phyloP scores from a whole-genome alignment of 1,284 basidiomycete species.

The Malassezia dermatis region DNA sequence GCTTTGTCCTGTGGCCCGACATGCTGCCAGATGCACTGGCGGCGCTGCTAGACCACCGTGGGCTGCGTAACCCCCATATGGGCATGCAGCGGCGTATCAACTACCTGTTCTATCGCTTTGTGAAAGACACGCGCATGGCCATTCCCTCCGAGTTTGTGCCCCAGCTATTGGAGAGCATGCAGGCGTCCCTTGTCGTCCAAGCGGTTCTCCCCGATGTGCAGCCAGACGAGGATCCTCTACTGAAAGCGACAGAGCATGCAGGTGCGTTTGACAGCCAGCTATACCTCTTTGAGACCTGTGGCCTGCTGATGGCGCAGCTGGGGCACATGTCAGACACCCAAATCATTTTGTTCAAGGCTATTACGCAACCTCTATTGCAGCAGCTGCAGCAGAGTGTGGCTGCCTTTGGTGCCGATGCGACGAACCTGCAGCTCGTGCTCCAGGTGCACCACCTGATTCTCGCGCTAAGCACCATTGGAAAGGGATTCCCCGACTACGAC shows the following conservation, averaged over 20 bases:
- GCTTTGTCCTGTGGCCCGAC: conserved; percentile 77
- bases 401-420: conserved; percentile 37
- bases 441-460: conserved; percentile 91
- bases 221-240: conserved; percentile 56
- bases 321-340: conserved; percentile 62
- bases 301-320: conserved; percentile 69
- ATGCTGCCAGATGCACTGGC: conserved; percentile 62
- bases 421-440: conserved; percentile 64
- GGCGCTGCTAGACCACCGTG: conserved; percentile 79
- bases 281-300: conserved; percentile 86
- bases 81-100: conserved; percentile 69
- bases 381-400: conserved; percentile 64
- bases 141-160: conserved; percentile 65
- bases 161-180: conserved; percentile 36
- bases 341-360: conserved; percentile 56
- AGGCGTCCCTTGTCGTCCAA: conserved; percentile 52
- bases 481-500: conserved; percentile 69
- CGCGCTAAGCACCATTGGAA: conserved; percentile 85
- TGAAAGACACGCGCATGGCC: conserved; percentile 65
- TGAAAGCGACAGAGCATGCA: conserved; percentile 67
- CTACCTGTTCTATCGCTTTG: conserved; percentile 87
- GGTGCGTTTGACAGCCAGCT: conserved; percentile 78
- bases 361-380: conserved; percentile 70
- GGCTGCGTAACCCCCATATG: conserved; percentile 69
- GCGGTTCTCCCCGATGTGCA: conserved; percentile 53